Evolutionary conservation across 2,329 filamentous ascomycete genomes (phyloP), one percentile per base, ranked within the genome.

Genomic region (Cordyceps fumosorosea): DNA sequence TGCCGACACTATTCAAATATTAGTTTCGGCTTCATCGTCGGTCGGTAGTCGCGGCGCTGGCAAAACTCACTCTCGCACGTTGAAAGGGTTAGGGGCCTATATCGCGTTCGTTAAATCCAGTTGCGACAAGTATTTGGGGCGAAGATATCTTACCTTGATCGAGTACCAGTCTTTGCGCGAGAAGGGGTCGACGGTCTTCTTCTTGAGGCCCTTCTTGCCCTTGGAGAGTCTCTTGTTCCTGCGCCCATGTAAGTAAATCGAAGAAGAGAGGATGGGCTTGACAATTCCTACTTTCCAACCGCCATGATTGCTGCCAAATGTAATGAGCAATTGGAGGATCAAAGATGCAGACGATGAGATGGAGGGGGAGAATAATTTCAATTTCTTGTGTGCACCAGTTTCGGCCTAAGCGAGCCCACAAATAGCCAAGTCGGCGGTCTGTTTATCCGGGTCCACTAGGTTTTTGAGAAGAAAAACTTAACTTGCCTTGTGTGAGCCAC

Each of bases 181-280:
- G 86, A 98, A 98, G 76, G 95, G 93, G 81, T 99, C 95, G 74
- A 89, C 84, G 76, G 93, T 93, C 84, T 93, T 93, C 93, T 99
- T 98, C 91, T 98, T 98, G 79, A 98, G 86, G 81, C 95, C 93
- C 89, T 99, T 99, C 91, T 98, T 99, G 84, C 95, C 95, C 88
- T 99, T 99, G 71, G 95, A 98, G 85, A 99, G 88, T 87, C 95
- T 92, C 92, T 99, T 99, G 89, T 99, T 99, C 91, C 89, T 92
- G 72, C 45, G 62, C 3, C 54, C 51, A 61, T 48, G 64, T 72
- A 64, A 74, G 69, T 62, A 66, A 58, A 24, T 44, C 26, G n/a
- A 63, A 12, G 34, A 62, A 37, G 50, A 53, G 54, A 53, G 53
- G 34, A 44, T 22, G 20, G 26, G 45, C 53, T 60, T 56, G 51